phyloP scores from a whole-genome alignment of 208 protist genomes.

The Crithidia expoeki region DNA sequence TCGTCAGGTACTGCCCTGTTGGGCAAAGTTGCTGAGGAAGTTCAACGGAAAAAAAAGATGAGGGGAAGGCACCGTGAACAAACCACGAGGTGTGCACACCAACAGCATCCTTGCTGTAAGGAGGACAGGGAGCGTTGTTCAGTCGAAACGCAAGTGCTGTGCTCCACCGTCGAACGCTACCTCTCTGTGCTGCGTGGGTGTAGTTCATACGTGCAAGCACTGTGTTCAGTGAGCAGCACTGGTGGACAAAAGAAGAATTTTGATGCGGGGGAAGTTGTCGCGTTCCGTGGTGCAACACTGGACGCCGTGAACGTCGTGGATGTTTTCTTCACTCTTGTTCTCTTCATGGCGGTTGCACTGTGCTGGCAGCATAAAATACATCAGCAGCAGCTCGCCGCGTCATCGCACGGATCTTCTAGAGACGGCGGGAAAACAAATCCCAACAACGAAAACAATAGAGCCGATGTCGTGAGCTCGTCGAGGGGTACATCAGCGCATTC shows the following conservation, averaged over 20 bases:
- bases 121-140: background rate
- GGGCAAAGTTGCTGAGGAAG: background rate
- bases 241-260: background rate
- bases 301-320: constrained; percentile 16
- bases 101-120: background rate
- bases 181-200: background rate
- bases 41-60: background rate
- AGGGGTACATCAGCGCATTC: constrained; percentile 10
- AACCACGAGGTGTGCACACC: too few relatives aligned
- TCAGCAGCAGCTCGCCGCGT: background rate
- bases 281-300: background rate
- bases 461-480: constrained; percentile 4
- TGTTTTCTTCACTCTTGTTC: constrained; percentile 24
- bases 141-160: background rate
- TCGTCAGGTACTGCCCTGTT: background rate
- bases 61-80: background rate
- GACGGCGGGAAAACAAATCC: too few relatives aligned
- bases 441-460: background rate
- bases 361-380: constrained; percentile 13
- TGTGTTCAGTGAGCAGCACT: background rate
- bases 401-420: background rate
- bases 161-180: background rate
- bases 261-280: background rate
- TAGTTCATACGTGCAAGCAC: background rate
- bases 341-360: constrained; percentile 24